Base-by-base conservation (phyloP, 345 rosid genomes). In the Hibiscus trionum region DNA sequence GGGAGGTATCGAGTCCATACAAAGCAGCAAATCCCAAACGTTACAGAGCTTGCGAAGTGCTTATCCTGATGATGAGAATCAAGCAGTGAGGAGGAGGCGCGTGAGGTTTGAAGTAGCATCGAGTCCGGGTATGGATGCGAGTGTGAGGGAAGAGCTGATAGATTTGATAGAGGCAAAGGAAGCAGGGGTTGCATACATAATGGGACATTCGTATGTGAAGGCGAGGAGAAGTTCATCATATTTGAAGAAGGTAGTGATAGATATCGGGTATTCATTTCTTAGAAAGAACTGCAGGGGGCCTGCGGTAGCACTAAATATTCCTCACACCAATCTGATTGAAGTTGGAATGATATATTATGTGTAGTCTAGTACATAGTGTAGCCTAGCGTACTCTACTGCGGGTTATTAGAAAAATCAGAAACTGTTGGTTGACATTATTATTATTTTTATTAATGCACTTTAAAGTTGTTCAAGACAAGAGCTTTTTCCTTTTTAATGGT, bases 221-320 rank as follows among this genome's bases (percentile, higher is more conserved):
- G 85, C 96, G 7, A 84, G 98, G 82, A 89, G 83, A 78, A 80
- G 86, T 0, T 86, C 98, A 8, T 82, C 89, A 0, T 87, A 79
- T 79, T 37, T 89, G 79, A 93, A 93, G 81, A 91, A 87, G 83
- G 74, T 88, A 39, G 87, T 87, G 12, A 78, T 93, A 47, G 94
- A 93, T 78, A 75, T 93, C 0, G 90, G 96, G 35, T 91, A 91
- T 80, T 93, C 98, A 14, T 93, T 93, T 81, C 90, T 93, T 58
- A 77, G 98, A 73, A 93, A 91, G 87, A 93, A 93, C 78, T 93
- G 98, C 85, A 85, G 98, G 78, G 97, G 96, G 5, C 93, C 97
- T 61, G 82, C 97, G 5, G 98, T 91, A 46, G 96, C 98, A 21
- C 86, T 93, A 57, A 89, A 88, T 79, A 91, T 93, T 74, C 98